Percentiles rank a stretch among this genome's conserved stretches.
Conservation (phyloP, 129 eudicot genomes). For the Escallonia herrerae region DNA sequence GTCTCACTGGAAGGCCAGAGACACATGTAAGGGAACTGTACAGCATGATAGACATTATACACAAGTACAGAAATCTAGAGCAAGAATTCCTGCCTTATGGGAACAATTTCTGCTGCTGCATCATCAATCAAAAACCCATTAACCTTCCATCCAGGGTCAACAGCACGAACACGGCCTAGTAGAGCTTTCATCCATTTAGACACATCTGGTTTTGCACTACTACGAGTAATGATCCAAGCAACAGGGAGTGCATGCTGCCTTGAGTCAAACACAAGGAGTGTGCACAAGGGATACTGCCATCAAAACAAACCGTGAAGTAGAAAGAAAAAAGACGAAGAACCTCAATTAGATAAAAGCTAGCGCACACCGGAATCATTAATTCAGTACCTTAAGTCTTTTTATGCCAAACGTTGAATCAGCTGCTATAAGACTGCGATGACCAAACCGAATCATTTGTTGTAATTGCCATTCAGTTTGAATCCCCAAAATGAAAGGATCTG, state of each 20-base stretch:
- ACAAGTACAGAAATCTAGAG: background rate
- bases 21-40: constrained; percentile 2
- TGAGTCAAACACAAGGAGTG: constrained; percentile 92
- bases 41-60: background rate
- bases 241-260: constrained; percentile 96
- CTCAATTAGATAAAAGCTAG: background rate
- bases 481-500: constrained; percentile 76
- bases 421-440: constrained; percentile 78
- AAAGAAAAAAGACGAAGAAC: no score
- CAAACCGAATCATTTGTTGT: constrained; percentile 93
- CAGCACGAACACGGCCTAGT: constrained; percentile 56
- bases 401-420: constrained; percentile 90
- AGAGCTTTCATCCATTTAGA: constrained; percentile 92
- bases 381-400: constrained; percentile 67
- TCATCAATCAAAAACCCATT: constrained; percentile 86
- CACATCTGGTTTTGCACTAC: constrained; percentile 73
- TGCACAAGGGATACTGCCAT: constrained; percentile 91
- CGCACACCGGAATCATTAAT: background rate
- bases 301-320: constrained; percentile 14
- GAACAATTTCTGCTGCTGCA: constrained; percentile 83
- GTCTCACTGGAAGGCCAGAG: constrained; percentile 55
- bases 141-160: constrained; percentile 77
- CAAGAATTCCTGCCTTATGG: constrained; percentile 59
- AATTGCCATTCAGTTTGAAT: constrained; percentile 98
- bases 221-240: constrained; percentile 92